Conservation (phyloP, 2,329 filamentous ascomycete species). For the Aspergillus neoniger region DNA sequence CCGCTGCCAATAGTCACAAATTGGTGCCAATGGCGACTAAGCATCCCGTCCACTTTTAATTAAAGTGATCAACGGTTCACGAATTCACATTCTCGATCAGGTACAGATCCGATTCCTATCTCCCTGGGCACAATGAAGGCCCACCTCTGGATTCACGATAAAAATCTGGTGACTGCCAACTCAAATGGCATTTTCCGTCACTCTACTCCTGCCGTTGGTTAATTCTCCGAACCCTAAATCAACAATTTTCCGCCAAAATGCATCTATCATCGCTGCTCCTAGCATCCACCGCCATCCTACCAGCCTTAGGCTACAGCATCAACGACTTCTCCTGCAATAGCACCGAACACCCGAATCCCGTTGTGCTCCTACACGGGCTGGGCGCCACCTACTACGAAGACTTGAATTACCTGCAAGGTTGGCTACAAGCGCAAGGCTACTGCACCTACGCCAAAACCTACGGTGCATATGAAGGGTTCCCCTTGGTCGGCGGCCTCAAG, state of each 20-base stretch:
- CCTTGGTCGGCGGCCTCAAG: slow-evolving; percentile 42
- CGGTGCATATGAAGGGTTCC: slow-evolving; percentile 41
- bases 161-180: neutral
- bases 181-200: neutral
- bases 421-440: slow-evolving; percentile 41
- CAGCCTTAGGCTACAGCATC: slow-evolving; percentile 24
- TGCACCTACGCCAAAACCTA: slow-evolving; percentile 49
- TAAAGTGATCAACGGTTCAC: neutral
- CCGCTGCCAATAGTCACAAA: neutral
- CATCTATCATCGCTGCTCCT: slow-evolving; percentile 19
- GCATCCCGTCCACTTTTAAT: neutral
- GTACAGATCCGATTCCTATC: neutral
- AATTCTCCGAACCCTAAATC: neutral
- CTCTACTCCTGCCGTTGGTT: neutral
- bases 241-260: slow-evolving; percentile 13
- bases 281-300: slow-evolving; percentile 10
- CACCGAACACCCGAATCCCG: slow-evolving; percentile 31
- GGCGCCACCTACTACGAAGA: slow-evolving; percentile 43
- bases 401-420: slow-evolving; percentile 38
- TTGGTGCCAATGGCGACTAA: neutral
- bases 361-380: slow-evolving; percentile 41
- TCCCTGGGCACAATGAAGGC: neutral
- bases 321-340: slow-evolving; percentile 41
- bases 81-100: neutral
- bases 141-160: neutral